Base-by-base conservation (phyloP, 768 basidiomycete species). In the Kwoniella dendrophila region DNA sequence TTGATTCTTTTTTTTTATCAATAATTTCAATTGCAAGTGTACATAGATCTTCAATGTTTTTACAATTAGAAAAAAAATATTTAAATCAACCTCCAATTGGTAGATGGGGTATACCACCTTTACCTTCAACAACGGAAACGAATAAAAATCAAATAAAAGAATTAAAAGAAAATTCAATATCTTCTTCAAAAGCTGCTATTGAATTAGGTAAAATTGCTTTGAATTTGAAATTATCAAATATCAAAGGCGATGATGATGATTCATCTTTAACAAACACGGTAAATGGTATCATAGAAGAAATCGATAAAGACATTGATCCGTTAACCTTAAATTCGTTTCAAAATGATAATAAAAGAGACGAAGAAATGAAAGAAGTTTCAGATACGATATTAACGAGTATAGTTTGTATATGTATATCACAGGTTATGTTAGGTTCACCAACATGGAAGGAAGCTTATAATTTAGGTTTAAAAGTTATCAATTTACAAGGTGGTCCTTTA, bases 361-460 rank as follows among this genome's bases (percentile, higher is more conserved):
- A 29, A 8, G 49, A 51, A n/a, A 7, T 51, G 18, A 29, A 51
- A 22, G 34, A 32, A 6, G 30, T 51, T n/a, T 18, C 49, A 18
- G 49, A 51, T 51, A 26, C 26, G 49, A 44, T 56, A 10, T 44
- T 56, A 30, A 44, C 40, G 4, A 56, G 54, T 44, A 29, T 56
- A 10, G 54, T 56, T 16, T 43, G 54, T 22, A 30, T 44, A 12
- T 44, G 40, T 27, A 56, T 56, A 12, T 56, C 54, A 26, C 54
- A 56, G 45, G 43, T 41, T 6, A 56, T 56, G 54, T 22, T 56
- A n/a, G 54, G 26, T 10, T 20, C 20, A 6, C 27, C 33, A 27
- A 24, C 27, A n/a, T 56, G 54, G 54, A 56, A 56, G 14, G 54
- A 56, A 32, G 54, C 54, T 7, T 56, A 43, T 32, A 44, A 56